A percentile compares a stretch with the other conserved stretches of the same genome.
Conservation (phyloP, 805 yeast species). For the Diddensiella santjacobensis region DNA sequence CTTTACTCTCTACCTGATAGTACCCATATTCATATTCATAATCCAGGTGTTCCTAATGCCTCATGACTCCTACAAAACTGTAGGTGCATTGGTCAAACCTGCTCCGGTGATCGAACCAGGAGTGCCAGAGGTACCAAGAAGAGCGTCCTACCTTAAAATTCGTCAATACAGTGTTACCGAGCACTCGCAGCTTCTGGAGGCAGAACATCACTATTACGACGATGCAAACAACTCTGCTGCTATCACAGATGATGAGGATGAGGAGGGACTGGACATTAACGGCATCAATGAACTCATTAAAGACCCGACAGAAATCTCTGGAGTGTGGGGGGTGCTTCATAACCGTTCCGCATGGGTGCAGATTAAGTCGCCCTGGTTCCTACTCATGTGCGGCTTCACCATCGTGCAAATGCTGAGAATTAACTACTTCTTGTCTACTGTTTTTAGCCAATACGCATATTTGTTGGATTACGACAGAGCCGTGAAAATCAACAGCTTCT, state of each 20-base stretch:
- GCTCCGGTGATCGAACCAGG: neutral
- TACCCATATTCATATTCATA: constrained; percentile 70
- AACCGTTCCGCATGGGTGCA: constrained; percentile 48
- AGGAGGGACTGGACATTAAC: neutral
- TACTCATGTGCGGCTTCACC: constrained; percentile 71
- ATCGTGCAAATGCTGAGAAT: constrained; percentile 87
- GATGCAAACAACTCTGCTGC: neutral
- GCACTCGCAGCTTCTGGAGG: constrained; percentile 40
- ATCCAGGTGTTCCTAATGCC: constrained; percentile 86
- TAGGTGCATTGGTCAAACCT: constrained; percentile 41
- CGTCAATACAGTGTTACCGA: constrained; percentile 5
- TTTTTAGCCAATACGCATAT: constrained; percentile 75
- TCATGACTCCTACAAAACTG: constrained; percentile 54
- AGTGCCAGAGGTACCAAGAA: constrained; percentile 3
- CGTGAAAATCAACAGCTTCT: constrained; percentile 59
- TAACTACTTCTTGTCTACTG: constrained; percentile 89
- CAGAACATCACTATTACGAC: constrained; percentile 45
- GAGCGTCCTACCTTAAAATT: constrained; percentile 3
- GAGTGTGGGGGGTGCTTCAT: constrained; percentile 78
- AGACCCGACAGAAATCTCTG: constrained; percentile 32
- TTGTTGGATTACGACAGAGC: constrained; percentile 57
- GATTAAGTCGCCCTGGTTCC: constrained; percentile 65
- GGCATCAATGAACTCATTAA: constrained; percentile 9
- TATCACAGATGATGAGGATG: constrained; percentile 2
- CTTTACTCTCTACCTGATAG: constrained; percentile 62